A percentile compares a stretch with the other conserved stretches of the same genome.
phyloP scores from a whole-genome alignment of 2,329 filamentous ascomycete species.

The Colletotrichum tanaceti region DNA sequence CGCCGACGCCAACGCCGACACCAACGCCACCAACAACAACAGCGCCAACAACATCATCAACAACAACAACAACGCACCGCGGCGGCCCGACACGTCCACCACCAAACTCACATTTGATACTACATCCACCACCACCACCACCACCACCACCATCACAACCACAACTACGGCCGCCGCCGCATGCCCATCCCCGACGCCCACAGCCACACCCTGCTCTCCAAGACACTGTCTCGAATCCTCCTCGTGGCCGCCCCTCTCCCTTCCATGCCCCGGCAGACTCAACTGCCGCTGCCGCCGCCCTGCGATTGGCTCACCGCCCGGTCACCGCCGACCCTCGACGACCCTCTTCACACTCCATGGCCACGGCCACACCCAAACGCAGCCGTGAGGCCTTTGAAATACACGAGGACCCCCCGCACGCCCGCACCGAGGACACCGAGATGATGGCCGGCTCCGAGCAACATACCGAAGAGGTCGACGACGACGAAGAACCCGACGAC shows the following conservation, averaged over 20 bases:
- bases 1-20: slow-evolving; percentile 8
- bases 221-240: slow-evolving; percentile 33
- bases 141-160: too few species aligned
- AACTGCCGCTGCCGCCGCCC: slow-evolving; percentile 11
- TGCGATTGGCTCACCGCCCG: slow-evolving; percentile 37
- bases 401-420: slow-evolving; percentile 59
- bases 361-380: slow-evolving; percentile 42
- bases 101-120: background rate
- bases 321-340: slow-evolving; percentile 23
- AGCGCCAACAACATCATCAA: background rate
- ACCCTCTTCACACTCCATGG: slow-evolving; percentile 26
- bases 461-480: slow-evolving; percentile 51
- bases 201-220: background rate
- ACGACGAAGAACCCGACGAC: slow-evolving; percentile 54
- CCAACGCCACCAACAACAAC: slow-evolving; percentile 9
- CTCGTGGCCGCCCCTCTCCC: slow-evolving; percentile 18
- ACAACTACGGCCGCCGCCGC: too few species aligned
- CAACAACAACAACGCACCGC: background rate
- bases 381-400: slow-evolving; percentile 58
- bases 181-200: background rate
- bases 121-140: background rate
- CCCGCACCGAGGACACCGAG: slow-evolving; percentile 60
- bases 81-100: background rate
- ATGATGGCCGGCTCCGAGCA: slow-evolving; percentile 60
- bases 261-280: slow-evolving; percentile 30